Evolutionary conservation across 192 early-diverging fungal species (phyloP).

Genomic region (Podila horticola): DNA sequence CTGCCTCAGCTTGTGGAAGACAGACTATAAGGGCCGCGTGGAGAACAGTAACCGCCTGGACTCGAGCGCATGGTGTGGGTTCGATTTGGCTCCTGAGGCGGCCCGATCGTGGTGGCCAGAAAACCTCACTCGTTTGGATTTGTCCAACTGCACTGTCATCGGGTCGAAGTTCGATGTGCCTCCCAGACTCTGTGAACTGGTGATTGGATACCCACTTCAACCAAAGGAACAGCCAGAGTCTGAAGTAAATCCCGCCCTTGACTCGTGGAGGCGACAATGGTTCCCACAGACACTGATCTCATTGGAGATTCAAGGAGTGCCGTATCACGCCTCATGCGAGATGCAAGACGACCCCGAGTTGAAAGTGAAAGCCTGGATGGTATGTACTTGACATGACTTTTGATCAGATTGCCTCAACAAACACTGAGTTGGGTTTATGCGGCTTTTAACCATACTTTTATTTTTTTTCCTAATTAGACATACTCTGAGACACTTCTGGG

Average conservation of each 20-base stretch:
- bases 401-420: neutral
- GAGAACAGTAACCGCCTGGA: neutral
- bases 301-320: constrained; percentile 22
- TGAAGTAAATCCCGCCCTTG: neutral
- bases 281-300: constrained; percentile 12
- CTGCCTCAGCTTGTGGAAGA: constrained; percentile 12
- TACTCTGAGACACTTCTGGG: constrained; percentile 17
- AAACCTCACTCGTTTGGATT: constrained; percentile 20
- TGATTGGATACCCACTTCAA: constrained; percentile 20
- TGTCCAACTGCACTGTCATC: constrained; percentile 12
- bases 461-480: neutral
- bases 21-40: neutral
- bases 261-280: constrained; percentile 15
- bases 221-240: constrained; percentile 11
- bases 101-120: constrained; percentile 33
- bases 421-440: too few relatives aligned
- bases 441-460: neutral
- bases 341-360: constrained; percentile 10
- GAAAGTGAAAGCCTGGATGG: constrained; percentile 24
- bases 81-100: neutral
- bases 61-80: constrained; percentile 2
- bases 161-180: constrained; percentile 25
- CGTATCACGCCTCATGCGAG: constrained; percentile 26
- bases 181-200: constrained; percentile 12
- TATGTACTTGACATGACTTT: constrained; percentile 1